Base-by-base conservation (phyloP, 441 rosid genomes). In the Lepidium campestre region DNA sequence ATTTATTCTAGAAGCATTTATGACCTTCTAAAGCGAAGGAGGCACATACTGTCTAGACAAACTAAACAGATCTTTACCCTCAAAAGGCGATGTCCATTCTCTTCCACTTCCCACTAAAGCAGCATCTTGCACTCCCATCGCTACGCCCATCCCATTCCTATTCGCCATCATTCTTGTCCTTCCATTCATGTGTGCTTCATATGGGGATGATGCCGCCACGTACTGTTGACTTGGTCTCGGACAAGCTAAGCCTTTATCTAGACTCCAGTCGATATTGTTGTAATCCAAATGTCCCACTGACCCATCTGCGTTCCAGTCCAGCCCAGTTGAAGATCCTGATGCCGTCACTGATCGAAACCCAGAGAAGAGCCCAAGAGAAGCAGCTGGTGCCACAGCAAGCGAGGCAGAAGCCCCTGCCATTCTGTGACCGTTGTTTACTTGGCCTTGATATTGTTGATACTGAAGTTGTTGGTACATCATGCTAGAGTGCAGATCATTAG, bases 21-120 rank as follows among this genome's bases (percentile, higher is more conserved):
- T 42, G 56, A 48, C 55, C 32, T 27, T 74, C 57, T 57, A 67
- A 47, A 69, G 75, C 5, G 75, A 48, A 70, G 75, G 74, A 50
- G 74, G 70, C 65, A 87, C 96, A 82, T 65, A 89, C 83, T 79
- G 91, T 80, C 98, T 85, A 62, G 95, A 88, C 75, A 89, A 76
- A 74, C 89, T 86, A 84, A 92, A 89, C 67, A 89, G 88, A 80
- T 92, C 98, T 60, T 83, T 86, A 67, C 90, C 93, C 57, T 85
- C 93, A 63, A 92, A 89, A 3, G 98, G 95, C 13, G 98, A 87
- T 10, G 93, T 86, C 98, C 98, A 89, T 50, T 92, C 98, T 20
- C 75, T 81, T 13, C 84, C 72, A 65, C 81, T 81, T 3, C 75
- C 77, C 13, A 81, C 75, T 17, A 83, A 65, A 34, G 78, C 79